Percentiles rank a stretch among this genome's conserved stretches.
These are phyloP conservation scores for Colletotrichum sp. DNA, from an alignment of 2,329 filamentous ascomycete genomes.

Conservation along the genomic window DNA sequence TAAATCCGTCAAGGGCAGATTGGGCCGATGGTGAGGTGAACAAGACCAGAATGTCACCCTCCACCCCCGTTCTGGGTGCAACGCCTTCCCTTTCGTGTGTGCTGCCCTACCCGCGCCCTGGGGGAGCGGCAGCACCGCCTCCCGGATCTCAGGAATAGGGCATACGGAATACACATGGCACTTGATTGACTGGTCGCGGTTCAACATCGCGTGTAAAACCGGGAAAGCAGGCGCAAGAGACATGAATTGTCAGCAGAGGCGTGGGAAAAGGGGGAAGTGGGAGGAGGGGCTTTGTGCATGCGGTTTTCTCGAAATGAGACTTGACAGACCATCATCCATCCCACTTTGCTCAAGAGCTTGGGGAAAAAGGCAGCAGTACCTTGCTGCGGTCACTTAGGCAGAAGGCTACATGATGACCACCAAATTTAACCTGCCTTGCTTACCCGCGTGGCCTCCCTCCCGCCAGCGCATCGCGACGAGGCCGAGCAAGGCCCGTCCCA, in stretches of 20 bases:
- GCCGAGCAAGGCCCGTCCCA: constrained; percentile 17
- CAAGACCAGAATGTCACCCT: neutral
- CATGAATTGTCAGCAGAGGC: neutral
- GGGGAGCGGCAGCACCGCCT: neutral
- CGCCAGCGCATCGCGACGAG: constrained; percentile 18
- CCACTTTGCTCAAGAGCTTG: neutral
- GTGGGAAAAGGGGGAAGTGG: no score
- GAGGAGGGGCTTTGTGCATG: neutral
- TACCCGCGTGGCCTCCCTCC: neutral
- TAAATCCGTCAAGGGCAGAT: neutral
- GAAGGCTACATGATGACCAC: neutral
- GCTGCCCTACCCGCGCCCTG: neutral
- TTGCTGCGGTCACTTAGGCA: neutral
- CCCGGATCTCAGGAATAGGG: neutral
- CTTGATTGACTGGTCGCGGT: neutral
- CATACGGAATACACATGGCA: neutral
- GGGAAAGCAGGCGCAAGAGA: neutral
- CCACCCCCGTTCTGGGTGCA: neutral
- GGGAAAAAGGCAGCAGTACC: neutral
- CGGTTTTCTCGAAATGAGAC: neutral
- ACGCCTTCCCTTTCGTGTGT: neutral
- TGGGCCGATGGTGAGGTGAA: neutral
- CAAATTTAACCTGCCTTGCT: neutral
- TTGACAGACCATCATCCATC: neutral
- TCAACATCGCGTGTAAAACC: neutral